These are phyloP conservation scores for Cladosporium sp. DNA, from an alignment of 2,329 filamentous ascomycete species.

Conservation along the genomic window DNA sequence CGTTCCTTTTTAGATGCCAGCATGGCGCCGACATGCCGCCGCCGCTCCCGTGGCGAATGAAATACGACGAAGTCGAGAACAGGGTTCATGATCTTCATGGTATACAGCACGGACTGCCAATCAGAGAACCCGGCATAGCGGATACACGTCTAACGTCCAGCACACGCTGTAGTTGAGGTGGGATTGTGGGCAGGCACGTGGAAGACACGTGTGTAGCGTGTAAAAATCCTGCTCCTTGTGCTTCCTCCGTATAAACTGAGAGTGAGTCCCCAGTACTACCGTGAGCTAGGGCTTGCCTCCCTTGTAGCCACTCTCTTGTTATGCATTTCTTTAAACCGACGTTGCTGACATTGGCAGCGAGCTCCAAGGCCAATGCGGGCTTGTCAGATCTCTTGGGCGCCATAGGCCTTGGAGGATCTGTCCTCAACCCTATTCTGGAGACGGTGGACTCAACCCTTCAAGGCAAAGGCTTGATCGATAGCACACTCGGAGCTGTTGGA, in stretches of 20 bases:
- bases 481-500: conserved; percentile 10
- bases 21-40: background rate
- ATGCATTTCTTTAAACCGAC: background rate
- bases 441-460: conserved; percentile 10
- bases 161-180: background rate
- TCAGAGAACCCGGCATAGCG: background rate
- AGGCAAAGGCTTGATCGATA: conserved; percentile 10
- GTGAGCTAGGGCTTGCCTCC: background rate
- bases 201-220: conserved; percentile 8
- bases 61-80: no score
- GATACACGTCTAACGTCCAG: background rate
- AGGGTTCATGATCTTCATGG: conserved; percentile 4
- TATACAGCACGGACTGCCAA: conserved; percentile 9
- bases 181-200: conserved; percentile 5
- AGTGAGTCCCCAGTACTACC: background rate
- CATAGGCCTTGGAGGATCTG: background rate
- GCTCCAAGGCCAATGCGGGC: background rate
- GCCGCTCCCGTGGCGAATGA: background rate
- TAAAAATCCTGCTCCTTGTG: background rate
- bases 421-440: conserved; percentile 9
- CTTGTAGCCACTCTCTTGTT: conserved; percentile 1
- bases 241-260: background rate
- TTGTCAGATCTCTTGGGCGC: background rate
- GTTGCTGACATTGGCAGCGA: background rate
- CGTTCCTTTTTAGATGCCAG: background rate